phyloP scores from a whole-genome alignment of 306 rosid species.

The Betula pendula region DNA sequence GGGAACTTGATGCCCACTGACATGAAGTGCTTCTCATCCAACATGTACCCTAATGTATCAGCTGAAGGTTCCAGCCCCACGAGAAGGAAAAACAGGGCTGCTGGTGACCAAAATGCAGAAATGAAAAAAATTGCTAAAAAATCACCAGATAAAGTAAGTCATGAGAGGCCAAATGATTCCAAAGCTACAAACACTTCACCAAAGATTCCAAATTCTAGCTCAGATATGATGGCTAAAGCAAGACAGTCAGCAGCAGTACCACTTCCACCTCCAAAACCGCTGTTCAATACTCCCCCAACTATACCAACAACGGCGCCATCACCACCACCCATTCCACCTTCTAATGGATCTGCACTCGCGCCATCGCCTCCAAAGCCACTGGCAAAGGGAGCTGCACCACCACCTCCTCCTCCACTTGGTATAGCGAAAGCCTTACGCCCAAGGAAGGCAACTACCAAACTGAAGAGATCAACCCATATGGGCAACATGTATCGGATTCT shows the following conservation, averaged over 20 bases:
- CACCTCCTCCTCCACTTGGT: conserved; percentile 35
- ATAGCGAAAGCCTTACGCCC: conserved; percentile 23
- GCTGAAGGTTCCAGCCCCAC: neutral
- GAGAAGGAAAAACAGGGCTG: neutral
- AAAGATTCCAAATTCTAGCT: neutral
- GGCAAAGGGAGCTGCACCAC: conserved; percentile 20
- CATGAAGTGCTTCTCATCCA: conserved; percentile 16
- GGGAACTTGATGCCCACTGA: conserved; percentile 25
- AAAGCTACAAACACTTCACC: neutral
- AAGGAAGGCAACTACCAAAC: conserved; percentile 31
- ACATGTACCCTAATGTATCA: conserved; percentile 2
- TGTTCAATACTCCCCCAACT: neutral
- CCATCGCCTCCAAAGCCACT: conserved; percentile 7
- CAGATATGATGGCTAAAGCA: neutral
- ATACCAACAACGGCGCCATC: neutral
- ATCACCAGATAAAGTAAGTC: neutral
- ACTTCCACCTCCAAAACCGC: neutral
- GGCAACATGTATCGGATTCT: conserved; percentile 36
- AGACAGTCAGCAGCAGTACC: conserved; percentile 1
- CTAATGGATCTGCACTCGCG: conserved; percentile 3
- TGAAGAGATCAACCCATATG: conserved; percentile 48
- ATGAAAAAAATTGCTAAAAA: neutral
- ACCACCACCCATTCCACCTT: neutral
- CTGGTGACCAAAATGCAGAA: neutral
- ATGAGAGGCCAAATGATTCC: conserved; percentile 13